Conservation (phyloP, 352 stramenopile species). For the Hyaloperonospora arabidopsidis region DNA sequence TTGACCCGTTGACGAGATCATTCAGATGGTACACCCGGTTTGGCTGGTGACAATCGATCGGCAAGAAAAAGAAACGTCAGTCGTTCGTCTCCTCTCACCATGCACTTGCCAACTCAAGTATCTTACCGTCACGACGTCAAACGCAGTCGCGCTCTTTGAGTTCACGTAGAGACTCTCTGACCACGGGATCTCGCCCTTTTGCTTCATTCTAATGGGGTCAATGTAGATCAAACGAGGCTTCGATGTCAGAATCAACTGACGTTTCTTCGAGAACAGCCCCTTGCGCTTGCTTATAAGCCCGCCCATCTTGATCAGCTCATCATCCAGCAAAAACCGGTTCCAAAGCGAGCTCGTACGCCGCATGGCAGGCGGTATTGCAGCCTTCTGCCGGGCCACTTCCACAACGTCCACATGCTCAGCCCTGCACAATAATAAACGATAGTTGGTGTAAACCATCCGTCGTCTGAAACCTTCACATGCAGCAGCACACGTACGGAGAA, state of each 20-base stretch:
- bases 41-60: conserved; percentile 34
- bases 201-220: conserved; percentile 85
- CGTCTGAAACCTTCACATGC: conserved; percentile 2
- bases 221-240: conserved; percentile 87
- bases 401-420: conserved; percentile 56
- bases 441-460: conserved; percentile 1
- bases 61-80: conserved; percentile 4
- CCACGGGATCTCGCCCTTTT: conserved; percentile 86
- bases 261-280: conserved; percentile 84
- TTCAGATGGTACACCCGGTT: conserved; percentile 86
- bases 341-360: conserved; percentile 72
- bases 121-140: conserved; percentile 80
- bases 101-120: neutral
- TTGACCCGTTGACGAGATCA: conserved; percentile 82
- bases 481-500: conserved; percentile 40
- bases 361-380: conserved; percentile 51
- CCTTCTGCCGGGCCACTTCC: conserved; percentile 73
- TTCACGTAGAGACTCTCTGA: conserved; percentile 79
- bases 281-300: conserved; percentile 85
- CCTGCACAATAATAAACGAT: conserved; percentile 14
- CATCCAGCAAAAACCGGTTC: conserved; percentile 81
- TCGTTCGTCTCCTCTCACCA: neutral
- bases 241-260: conserved; percentile 80
- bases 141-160: conserved; percentile 76
- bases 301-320: conserved; percentile 82